Evolutionary conservation across 2,329 filamentous ascomycete genomes (phyloP), one percentile per base, ranked within the genome.

Genomic region (Metarhizium humberi): DNA sequence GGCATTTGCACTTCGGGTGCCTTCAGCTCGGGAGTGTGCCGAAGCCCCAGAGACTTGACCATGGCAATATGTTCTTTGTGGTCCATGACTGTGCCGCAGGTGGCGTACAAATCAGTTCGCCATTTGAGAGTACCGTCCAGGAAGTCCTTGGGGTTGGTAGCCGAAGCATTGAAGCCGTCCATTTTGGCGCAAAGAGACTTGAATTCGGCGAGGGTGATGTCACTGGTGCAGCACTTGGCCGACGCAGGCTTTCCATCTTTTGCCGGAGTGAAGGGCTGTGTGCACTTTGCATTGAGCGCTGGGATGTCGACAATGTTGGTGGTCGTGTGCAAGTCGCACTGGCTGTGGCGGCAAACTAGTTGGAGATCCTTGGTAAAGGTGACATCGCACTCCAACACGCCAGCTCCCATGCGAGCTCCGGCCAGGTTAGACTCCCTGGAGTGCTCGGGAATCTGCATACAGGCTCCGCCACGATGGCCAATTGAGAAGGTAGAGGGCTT

Each of bases 1-100:
- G 86, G 86, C 85, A 89, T 88, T n/a, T 75, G 65, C n/a, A 88
- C 81, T 60, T 80, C 73, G 40, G 81, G 85, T 0, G 80, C 81
- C 74, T 89, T 89, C 36, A 87, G 75, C 69, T 88, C 85, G 5
- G 82, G 79, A 0, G 81, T 85, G 69, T 85, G 87, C 60, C 82
- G 77, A 10, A 86, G 73, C 42, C 80, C 84, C 46, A 81, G 73
- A 2, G 69, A 67, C 60, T 86, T 74, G 51, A 83, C 77, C 43
- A 86, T 67, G 38, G 73, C 69, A 62, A 89, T 85, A 68, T 82
- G 85, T 59, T 85, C 80, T 60, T 81, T 75, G 60, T 85, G 78
- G 0, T 78, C 78, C 64, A 85, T 71, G 32, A 85, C 66, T n/a
- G 79, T 82, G 55, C 77, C 82, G 72, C 86, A 88, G 2, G 77